A percentile compares a stretch with the other conserved stretches of the same genome.
Conservation (phyloP, 2,329 filamentous ascomycete genomes). For the Calonectria henricotiae region DNA sequence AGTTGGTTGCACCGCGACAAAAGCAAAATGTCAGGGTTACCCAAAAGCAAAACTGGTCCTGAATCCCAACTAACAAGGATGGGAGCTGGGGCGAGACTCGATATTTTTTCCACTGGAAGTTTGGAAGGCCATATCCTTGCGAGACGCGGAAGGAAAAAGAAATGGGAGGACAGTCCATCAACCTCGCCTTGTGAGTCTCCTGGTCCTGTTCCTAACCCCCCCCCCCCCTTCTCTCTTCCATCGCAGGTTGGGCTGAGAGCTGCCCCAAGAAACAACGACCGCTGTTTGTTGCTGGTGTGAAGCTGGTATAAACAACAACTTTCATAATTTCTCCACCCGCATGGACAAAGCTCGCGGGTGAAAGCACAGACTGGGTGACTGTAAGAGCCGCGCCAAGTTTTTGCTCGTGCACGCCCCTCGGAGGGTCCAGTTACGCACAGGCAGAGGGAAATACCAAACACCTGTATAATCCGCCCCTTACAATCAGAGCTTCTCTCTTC, state of each 20-base stretch:
- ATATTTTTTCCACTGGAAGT: slow-evolving; percentile 43
- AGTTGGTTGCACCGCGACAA: slow-evolving; percentile 50
- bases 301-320: slow-evolving; percentile 32
- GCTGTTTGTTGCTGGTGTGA: slow-evolving; percentile 8
- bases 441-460: slow-evolving; percentile 37
- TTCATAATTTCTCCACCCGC: slow-evolving; percentile 35
- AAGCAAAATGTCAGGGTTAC: slow-evolving; percentile 47
- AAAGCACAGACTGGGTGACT: slow-evolving; percentile 26
- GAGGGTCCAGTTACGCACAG: slow-evolving; percentile 42
- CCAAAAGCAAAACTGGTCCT: slow-evolving; percentile 42
- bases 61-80: slow-evolving; percentile 45
- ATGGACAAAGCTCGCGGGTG: slow-evolving; percentile 30
- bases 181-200: neutral
- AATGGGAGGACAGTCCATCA: slow-evolving; percentile 33
- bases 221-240: neutral
- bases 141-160: slow-evolving; percentile 32
- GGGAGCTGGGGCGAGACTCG: slow-evolving; percentile 41
- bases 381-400: slow-evolving; percentile 26
- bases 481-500: slow-evolving; percentile 30
- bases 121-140: slow-evolving; percentile 44
- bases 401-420: slow-evolving; percentile 33
- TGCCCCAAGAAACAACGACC: neutral
- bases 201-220: slow-evolving; percentile 2
- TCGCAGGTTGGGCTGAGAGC: neutral
- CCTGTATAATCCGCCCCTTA: slow-evolving; percentile 34